A percentile compares a stretch with the other conserved stretches of the same genome.
Conservation (phyloP, 768 basidiomycete species). For the Lactarius psammicola region DNA sequence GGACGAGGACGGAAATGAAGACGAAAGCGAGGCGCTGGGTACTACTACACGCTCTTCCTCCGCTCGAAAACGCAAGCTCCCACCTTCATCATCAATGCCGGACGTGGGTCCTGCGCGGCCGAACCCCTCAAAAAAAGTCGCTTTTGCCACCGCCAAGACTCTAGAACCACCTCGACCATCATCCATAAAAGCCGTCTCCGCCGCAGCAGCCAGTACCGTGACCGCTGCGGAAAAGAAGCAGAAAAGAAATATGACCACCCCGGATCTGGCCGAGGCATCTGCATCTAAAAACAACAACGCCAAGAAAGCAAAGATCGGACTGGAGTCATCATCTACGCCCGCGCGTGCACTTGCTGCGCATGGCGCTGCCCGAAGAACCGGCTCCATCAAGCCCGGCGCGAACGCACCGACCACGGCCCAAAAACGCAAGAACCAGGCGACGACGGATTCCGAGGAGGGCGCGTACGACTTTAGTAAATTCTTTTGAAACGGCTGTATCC, state of each 20-base stretch:
- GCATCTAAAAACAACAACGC: not conserved
- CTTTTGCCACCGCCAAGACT: slow-evolving; percentile 28
- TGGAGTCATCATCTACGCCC: not conserved
- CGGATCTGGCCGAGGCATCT: not conserved
- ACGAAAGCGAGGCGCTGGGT: slow-evolving; percentile 37
- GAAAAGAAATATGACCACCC: not conserved
- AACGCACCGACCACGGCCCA: slow-evolving; percentile 36
- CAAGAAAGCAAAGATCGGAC: not conserved
- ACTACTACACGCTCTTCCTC: slow-evolving; percentile 2
- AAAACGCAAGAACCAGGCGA: slow-evolving; percentile 32
- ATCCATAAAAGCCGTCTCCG: not conserved
- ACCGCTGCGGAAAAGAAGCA: not conserved
- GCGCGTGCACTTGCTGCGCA: not conserved
- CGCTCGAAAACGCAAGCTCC: slow-evolving; percentile 37
- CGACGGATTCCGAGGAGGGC: slow-evolving; percentile 34
- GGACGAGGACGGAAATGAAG: not conserved
- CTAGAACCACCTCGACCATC: slow-evolving; percentile 5
- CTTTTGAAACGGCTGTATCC: slow-evolving; percentile 38
- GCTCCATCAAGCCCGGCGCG: slow-evolving; percentile 37
- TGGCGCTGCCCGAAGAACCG: not conserved
- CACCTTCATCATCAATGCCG: not conserved
- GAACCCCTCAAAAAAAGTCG: slow-evolving; percentile 40
- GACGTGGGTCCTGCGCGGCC: slow-evolving; percentile 28
- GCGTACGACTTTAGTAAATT: slow-evolving; percentile 61
- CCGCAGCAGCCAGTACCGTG: not conserved